A percentile compares a stretch with the other conserved stretches of the same genome.
Evolutionary conservation across 345 rosid genomes (phyloP).

Genomic region (Cochlearia excelsa): DNA sequence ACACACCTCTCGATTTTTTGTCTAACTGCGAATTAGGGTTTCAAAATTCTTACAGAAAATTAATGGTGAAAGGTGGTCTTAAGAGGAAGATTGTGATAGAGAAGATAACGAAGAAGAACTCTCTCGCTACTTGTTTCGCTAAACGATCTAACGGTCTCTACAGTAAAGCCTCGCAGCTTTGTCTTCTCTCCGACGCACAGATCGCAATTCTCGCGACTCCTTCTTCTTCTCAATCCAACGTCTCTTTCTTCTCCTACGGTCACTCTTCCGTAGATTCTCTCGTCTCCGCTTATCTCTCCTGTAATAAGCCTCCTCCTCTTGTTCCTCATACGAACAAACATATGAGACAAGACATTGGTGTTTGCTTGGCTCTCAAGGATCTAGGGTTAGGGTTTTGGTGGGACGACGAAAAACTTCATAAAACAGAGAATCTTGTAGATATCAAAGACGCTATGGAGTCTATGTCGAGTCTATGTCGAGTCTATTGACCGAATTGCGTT

Average conservation of each 20-base stretch:
- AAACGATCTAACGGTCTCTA: background rate
- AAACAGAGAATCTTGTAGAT: too few relatives aligned
- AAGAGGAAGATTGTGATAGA: background rate
- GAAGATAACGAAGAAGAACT: background rate
- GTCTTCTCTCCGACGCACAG: background rate
- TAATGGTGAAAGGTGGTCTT: too few relatives aligned
- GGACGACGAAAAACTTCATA: too few relatives aligned
- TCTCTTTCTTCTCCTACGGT: constrained; percentile 15
- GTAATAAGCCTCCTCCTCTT: background rate
- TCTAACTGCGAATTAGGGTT: too few relatives aligned
- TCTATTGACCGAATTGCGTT: too few relatives aligned
- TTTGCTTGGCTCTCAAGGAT: too few relatives aligned
- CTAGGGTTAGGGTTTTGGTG: too few relatives aligned
- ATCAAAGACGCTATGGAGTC: too few relatives aligned
- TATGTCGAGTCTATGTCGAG: too few relatives aligned
- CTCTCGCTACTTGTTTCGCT: accelerated
- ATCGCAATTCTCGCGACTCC: background rate
- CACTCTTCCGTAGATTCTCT: background rate
- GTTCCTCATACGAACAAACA: background rate
- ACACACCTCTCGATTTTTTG: too few relatives aligned
- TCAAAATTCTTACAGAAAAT: too few relatives aligned
- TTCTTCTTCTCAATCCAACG: constrained; percentile 1
- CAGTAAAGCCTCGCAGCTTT: constrained; percentile 8
- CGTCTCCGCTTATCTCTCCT: constrained; percentile 7
- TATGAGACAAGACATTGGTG: background rate